A percentile compares a stretch with the other conserved stretches of the same genome.
Conservation (phyloP, 768 basidiomycete species). For the Pisolithus sp. region DNA sequence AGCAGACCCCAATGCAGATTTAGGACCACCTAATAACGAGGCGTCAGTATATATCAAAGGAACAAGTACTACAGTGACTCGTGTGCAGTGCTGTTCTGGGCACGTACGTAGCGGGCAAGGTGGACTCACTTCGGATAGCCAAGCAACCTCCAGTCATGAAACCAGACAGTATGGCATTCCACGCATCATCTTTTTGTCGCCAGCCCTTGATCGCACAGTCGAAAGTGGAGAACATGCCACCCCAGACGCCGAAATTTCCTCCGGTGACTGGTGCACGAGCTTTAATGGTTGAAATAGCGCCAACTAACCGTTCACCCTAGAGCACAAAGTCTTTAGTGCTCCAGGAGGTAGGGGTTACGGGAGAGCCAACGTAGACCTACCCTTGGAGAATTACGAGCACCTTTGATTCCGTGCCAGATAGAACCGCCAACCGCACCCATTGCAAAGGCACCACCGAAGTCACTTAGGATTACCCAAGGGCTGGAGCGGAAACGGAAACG, state of each 20-base stretch:
- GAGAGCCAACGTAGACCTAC: slow-evolving; percentile 38
- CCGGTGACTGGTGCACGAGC: slow-evolving; percentile 97
- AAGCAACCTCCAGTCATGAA: slow-evolving; percentile 98
- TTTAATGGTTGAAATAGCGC: slow-evolving; percentile 94
- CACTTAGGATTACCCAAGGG: slow-evolving; percentile 97
- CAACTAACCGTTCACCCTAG: slow-evolving; percentile 90
- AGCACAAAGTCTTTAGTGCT: not conserved
- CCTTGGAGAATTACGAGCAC: slow-evolving; percentile 91
- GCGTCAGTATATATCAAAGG: slow-evolving; percentile 5
- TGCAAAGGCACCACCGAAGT: slow-evolving; percentile 95
- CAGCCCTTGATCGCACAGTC: slow-evolving; percentile 97
- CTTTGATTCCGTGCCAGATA: slow-evolving; percentile 98
- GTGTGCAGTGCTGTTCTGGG: too few species aligned
- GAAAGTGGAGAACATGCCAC: slow-evolving; percentile 97
- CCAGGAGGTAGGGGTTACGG: not conserved
- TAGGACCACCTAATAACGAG: slow-evolving; percentile 70
- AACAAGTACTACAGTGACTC: not conserved
- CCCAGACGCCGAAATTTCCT: slow-evolving; percentile 94
- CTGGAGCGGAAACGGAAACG: slow-evolving; percentile 38
- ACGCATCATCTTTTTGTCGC: slow-evolving; percentile 96
- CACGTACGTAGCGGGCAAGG: not conserved
- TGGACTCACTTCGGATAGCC: slow-evolving; percentile 80
- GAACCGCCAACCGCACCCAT: slow-evolving; percentile 98
- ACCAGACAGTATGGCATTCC: slow-evolving; percentile 98
- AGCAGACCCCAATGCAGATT: slow-evolving; percentile 85